Base-by-base conservation (phyloP, 1,139 yeast species). In the Magnusiomyces starmeri region DNA sequence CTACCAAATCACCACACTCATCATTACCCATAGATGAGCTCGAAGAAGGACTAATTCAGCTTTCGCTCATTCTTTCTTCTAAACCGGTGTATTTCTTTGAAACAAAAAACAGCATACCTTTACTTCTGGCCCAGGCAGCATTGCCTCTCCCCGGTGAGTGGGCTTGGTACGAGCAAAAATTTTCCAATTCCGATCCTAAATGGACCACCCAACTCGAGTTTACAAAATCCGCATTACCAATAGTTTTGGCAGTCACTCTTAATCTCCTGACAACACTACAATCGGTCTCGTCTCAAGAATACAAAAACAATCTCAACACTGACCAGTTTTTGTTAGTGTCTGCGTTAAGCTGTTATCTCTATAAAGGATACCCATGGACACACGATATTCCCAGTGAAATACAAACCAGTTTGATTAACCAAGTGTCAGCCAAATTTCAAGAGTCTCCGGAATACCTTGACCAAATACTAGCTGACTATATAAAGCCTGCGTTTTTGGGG, bases 121-220 rank as follows among this genome's bases (percentile, higher is more conserved):
- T 26, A 7, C 20, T 51, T 8, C 37, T 58, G 20, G 52, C 54
- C 21, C 48, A 54, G n/a, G 46, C 53, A 9, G 35, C 42, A 6
- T 22, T 24, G n/a, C 60, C 62, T 9, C 39, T 57, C n/a, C 37
- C 34, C 2, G 60, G 61, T 14, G 56, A 55, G 27, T 60, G 61
- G 61, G 52, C 56, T 12, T 60, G 62, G 62, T 51, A 48, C 44
- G 50, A 57, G 24, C 55, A 51, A 20, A 60, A 56, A 26, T 35
- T 51, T 22, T 43, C 59, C 14, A 54, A 56, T 40, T 16, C 43
- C 24, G 42, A 35, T 29, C 40, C 43, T 2, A 48, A 46, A 29
- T 53, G 49, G 50, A 41, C 18, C 2, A 12, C 34, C 2, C 53
- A 53, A 34, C 26, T 4, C 4, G 39, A 44, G 14, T 53, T 53